Conservation (phyloP, 2,329 filamentous ascomycete genomes). For the Paracorniculantispora psalliotae region DNA sequence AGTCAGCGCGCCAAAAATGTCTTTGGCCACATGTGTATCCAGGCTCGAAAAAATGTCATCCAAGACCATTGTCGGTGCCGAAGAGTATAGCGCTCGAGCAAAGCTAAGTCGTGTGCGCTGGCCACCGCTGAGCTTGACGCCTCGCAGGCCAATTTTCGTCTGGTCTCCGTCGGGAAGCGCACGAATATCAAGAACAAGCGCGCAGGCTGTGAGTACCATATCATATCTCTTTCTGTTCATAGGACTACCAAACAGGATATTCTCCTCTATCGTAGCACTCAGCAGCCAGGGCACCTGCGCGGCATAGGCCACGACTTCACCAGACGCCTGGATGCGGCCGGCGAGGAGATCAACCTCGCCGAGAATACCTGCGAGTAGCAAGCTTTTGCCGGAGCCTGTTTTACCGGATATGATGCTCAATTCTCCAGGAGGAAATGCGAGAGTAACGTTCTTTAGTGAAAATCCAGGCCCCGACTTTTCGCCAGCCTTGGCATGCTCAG, state of each 20-base stretch:
- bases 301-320: background rate
- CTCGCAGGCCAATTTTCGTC: background rate
- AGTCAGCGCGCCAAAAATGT: background rate
- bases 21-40: background rate
- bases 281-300: background rate
- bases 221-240: background rate
- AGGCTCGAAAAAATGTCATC: background rate
- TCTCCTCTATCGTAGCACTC: background rate
- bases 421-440: background rate
- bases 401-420: conserved; percentile 3
- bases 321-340: background rate
- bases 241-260: background rate
- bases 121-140: conserved; percentile 1
- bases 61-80: background rate
- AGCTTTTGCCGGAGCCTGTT: background rate
- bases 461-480: background rate
- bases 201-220: background rate
- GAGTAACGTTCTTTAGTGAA: background rate
- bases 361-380: background rate
- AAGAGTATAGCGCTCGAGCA: background rate
- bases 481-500: background rate
- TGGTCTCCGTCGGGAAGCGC: background rate
- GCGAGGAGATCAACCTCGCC: conserved; percentile 1
- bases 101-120: background rate
- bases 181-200: background rate